Conservation (phyloP, 495 filamentous ascomycete species). For the Hypoxylon fuscum region DNA sequence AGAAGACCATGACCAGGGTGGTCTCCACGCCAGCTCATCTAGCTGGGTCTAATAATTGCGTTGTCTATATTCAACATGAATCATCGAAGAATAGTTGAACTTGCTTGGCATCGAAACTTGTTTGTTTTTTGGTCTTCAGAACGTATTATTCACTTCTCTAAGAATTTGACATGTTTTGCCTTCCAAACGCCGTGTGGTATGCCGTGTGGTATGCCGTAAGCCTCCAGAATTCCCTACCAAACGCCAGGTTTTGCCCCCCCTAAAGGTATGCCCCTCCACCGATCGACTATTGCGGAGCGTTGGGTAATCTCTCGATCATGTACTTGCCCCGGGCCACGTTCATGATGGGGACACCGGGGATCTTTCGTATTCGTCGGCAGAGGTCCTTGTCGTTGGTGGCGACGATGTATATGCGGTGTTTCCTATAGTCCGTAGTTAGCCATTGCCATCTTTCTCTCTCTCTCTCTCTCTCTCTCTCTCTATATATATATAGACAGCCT, state of each 20-base stretch:
- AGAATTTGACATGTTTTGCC: not conserved
- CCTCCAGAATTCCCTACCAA: constrained; percentile 18
- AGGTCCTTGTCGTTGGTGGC: constrained; percentile 87
- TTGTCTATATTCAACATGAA: constrained; percentile 34
- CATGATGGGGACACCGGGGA: constrained; percentile 74
- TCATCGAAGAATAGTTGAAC: constrained; percentile 1
- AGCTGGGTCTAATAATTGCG: constrained; percentile 33
- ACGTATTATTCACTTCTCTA: not conserved
- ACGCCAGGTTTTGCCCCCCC: constrained; percentile 15
- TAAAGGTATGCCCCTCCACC: not conserved
- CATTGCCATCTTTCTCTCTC: not conserved
- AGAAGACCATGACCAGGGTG: constrained; percentile 10
- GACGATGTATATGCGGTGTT: constrained; percentile 83
- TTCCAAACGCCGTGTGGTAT: constrained; percentile 24
- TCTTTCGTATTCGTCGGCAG: constrained; percentile 83
- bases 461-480: not conserved
- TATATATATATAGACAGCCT: constrained; percentile 20
- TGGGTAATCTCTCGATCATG: constrained; percentile 88
- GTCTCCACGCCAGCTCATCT: constrained; percentile 16
- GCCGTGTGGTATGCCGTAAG: no score
- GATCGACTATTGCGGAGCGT: constrained; percentile 65
- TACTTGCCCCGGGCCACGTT: constrained; percentile 84
- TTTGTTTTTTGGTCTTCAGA: not conserved
- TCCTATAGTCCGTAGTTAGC: constrained; percentile 50
- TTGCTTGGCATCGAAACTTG: not conserved